A percentile compares a stretch with the other conserved stretches of the same genome.
phyloP scores from a whole-genome alignment of 495 filamentous ascomycete genomes.

The Annulohypoxylon maeteangense region DNA sequence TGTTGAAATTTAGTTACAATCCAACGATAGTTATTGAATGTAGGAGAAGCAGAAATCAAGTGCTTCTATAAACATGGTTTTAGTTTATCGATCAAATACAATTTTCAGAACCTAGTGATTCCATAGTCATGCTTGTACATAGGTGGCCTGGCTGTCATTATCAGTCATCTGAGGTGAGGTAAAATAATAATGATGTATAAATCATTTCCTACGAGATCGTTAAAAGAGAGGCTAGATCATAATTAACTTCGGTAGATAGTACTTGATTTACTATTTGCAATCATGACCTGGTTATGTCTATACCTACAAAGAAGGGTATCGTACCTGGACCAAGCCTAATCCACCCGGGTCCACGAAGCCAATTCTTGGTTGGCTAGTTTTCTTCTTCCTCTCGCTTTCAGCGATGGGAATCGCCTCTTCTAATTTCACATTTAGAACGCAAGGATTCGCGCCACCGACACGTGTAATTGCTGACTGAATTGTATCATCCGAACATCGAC shows the following conservation, averaged over 20 bases:
- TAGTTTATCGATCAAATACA: too few relatives aligned
- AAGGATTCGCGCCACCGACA: constrained; percentile 20
- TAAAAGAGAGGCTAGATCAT: not conserved
- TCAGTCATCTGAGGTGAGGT: too few relatives aligned
- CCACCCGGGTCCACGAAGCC: constrained; percentile 25
- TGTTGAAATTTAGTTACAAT: not conserved
- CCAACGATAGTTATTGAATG: not conserved
- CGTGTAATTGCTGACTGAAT: not conserved
- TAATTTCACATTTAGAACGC: constrained; percentile 17
- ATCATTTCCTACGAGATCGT: not conserved
- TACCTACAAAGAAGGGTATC: constrained; percentile 47
- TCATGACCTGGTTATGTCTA: constrained; percentile 36
- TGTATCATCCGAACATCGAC: constrained; percentile 7
- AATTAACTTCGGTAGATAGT: constrained; percentile 13
- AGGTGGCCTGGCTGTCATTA: too few relatives aligned
- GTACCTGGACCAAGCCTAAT: constrained; percentile 38
- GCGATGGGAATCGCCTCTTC: constrained; percentile 17
- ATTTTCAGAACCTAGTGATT: not conserved
- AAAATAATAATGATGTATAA: not conserved
- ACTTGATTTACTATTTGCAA: constrained; percentile 42
- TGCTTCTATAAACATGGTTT: too few relatives aligned
- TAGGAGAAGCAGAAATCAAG: too few relatives aligned
- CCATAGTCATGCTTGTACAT: not conserved
- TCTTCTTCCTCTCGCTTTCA: constrained; percentile 5
- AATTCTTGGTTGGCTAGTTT: constrained; percentile 14